These are phyloP conservation scores for Penicillium soppii DNA, from an alignment of 495 filamentous ascomycete genomes.

Conservation along the genomic window DNA sequence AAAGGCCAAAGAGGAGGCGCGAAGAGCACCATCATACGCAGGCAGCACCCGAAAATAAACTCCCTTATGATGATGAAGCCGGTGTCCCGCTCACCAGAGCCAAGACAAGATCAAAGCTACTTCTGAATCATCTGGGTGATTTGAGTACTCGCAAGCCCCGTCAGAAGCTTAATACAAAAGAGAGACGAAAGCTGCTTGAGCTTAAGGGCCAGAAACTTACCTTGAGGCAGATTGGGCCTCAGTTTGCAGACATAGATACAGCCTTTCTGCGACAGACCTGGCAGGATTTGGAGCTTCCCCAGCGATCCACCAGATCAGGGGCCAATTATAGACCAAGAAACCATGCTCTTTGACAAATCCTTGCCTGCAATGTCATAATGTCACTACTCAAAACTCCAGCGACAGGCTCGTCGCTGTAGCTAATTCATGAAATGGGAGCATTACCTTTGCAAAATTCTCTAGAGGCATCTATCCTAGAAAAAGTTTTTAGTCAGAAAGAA, in stretches of 20 bases:
- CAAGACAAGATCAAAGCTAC: neutral
- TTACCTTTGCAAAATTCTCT: neutral
- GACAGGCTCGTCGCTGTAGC: neutral
- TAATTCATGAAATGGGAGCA: neutral
- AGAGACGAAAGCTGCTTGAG: neutral
- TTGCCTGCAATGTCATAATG: neutral
- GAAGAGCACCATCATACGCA: neutral
- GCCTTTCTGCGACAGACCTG: constrained; percentile 8
- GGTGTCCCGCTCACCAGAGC: neutral
- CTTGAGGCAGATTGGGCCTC: constrained; percentile 2
- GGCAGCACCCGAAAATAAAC: neutral
- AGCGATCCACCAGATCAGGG: constrained; percentile 11
- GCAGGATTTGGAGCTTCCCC: constrained; percentile 9
- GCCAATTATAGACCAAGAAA: constrained; percentile 6
- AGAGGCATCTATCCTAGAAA: neutral
- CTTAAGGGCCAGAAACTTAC: constrained; percentile 3
- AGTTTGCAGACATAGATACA: constrained; percentile 9
- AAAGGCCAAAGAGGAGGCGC: neutral
- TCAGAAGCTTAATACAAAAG: neutral
- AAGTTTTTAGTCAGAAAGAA: neutral
- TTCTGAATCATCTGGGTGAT: neutral
- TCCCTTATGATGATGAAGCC: neutral
- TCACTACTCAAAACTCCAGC: neutral
- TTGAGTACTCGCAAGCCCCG: neutral
- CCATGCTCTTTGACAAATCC: neutral